Evolutionary conservation across 495 filamentous ascomycete genomes (phyloP).

Genomic region (Monascus purpureus): DNA sequence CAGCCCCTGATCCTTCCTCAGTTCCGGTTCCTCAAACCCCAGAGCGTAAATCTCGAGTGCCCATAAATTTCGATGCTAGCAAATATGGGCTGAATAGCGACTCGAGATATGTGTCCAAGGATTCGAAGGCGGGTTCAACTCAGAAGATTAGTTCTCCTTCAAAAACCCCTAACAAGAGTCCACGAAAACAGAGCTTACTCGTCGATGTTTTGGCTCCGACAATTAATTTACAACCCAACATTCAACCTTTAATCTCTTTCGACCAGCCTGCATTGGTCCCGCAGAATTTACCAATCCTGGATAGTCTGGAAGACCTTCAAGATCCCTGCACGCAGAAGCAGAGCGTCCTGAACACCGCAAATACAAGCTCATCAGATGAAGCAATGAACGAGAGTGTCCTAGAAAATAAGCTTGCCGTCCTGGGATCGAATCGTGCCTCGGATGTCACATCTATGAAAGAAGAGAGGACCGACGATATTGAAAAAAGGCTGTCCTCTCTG

Average conservation of each 20-base stretch:
- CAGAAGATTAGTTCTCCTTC: neutral
- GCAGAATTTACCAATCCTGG: neutral
- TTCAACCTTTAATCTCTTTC: slow-evolving; percentile 2
- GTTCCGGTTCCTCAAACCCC: neutral
- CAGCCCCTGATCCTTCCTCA: neutral
- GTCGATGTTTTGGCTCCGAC: slow-evolving; percentile 5
- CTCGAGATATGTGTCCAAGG: neutral
- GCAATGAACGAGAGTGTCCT: neutral
- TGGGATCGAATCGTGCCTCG: neutral
- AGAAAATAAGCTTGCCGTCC: neutral
- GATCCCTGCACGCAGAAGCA: neutral
- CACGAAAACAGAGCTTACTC: slow-evolving; percentile 1
- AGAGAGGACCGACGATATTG: neutral
- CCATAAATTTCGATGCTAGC: slow-evolving; percentile 5
- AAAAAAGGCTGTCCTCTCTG: neutral
- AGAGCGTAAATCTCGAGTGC: neutral
- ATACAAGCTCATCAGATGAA: neutral
- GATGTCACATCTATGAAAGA: neutral
- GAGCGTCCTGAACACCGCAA: neutral
- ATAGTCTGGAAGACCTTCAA: neutral
- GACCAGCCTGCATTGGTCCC: slow-evolving; percentile 9
- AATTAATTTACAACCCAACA: neutral
- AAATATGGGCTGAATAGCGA: slow-evolving; percentile 6
- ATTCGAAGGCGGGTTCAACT: neutral
- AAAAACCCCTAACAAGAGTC: neutral